These are phyloP conservation scores for Myxozyma monticola DNA, from an alignment of 805 yeast genomes.

Conservation along the genomic window DNA sequence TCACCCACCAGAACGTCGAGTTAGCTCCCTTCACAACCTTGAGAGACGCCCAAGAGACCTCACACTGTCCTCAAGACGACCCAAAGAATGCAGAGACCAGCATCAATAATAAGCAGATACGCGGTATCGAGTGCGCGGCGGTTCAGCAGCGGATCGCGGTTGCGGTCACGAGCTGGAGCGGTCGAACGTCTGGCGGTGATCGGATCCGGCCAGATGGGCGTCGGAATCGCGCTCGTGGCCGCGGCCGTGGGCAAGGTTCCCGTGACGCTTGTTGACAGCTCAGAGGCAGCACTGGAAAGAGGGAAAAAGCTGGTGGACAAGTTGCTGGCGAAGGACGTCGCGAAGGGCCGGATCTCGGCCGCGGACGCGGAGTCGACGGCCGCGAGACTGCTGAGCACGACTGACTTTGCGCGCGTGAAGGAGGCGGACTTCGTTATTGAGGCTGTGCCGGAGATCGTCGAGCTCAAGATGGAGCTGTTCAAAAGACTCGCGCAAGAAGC, in stretches of 20 bases:
- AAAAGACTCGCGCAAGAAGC: constrained; percentile 38
- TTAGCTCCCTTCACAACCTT: no score
- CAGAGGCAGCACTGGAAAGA: constrained; percentile 38
- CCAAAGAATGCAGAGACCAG: no score
- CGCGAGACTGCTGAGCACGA: constrained; percentile 33
- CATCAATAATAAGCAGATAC: no score
- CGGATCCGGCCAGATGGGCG: constrained; percentile 50
- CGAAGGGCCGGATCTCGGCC: constrained; percentile 39
- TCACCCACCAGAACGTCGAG: no score
- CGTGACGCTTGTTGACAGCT: constrained; percentile 41
- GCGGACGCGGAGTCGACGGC: constrained; percentile 38
- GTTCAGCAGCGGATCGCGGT: no score
- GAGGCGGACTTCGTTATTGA: constrained; percentile 44
- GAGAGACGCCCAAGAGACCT: no score
- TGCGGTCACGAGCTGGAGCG: no score
- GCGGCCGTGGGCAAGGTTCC: constrained; percentile 42
- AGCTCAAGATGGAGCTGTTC: constrained; percentile 41
- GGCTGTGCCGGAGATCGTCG: constrained; percentile 47
- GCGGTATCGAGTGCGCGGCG: no score
- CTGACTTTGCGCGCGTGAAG: constrained; percentile 33
- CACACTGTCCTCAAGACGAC: no score
- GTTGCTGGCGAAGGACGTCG: constrained; percentile 42
- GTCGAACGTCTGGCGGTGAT: constrained; percentile 40
- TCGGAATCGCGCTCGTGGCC: constrained; percentile 47
- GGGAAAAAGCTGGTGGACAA: constrained; percentile 40